These are phyloP conservation scores for Microbotryum violaceum DNA, from an alignment of 1,284 basidiomycete species.

Conservation along the genomic window DNA sequence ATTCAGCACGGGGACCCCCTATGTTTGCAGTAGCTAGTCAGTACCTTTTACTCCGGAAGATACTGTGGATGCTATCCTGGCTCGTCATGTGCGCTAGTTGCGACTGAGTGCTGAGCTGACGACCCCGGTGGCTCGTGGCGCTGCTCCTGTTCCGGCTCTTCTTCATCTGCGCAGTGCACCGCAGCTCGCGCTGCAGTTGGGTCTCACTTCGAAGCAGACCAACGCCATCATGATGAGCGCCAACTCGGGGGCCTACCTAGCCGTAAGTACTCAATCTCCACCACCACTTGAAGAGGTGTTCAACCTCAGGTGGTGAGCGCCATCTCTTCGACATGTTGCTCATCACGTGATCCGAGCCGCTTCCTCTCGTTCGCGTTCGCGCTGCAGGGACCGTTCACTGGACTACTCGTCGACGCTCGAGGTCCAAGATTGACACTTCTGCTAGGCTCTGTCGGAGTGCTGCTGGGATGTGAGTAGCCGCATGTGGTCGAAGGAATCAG, in stretches of 20 bases:
- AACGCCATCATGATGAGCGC: constrained; percentile 1
- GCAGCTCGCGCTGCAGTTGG: neutral
- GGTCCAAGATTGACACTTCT: neutral
- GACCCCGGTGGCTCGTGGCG: too few species aligned
- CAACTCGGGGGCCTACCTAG: neutral
- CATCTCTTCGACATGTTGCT: neutral
- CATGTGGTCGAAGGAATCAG: neutral
- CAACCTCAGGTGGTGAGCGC: neutral
- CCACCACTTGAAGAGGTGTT: too few species aligned
- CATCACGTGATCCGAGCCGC: neutral
- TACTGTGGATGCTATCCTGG: too few species aligned
- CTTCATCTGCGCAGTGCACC: neutral
- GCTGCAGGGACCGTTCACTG: neutral
- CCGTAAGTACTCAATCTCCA: too few species aligned
- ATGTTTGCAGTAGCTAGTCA: too few species aligned
- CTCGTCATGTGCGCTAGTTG: too few species aligned
- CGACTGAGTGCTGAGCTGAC: too few species aligned
- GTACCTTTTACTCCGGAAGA: too few species aligned
- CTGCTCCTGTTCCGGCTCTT: too few species aligned
- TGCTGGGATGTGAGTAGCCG: neutral
- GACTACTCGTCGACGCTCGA: neutral
- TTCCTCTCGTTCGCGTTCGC: neutral
- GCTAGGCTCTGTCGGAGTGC: neutral
- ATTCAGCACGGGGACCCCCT: too few species aligned
- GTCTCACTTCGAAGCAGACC: neutral